Evolutionary conservation across 306 rosid genomes (phyloP), one percentile per base, ranked within the genome.

Genomic region (Betula pendula): DNA sequence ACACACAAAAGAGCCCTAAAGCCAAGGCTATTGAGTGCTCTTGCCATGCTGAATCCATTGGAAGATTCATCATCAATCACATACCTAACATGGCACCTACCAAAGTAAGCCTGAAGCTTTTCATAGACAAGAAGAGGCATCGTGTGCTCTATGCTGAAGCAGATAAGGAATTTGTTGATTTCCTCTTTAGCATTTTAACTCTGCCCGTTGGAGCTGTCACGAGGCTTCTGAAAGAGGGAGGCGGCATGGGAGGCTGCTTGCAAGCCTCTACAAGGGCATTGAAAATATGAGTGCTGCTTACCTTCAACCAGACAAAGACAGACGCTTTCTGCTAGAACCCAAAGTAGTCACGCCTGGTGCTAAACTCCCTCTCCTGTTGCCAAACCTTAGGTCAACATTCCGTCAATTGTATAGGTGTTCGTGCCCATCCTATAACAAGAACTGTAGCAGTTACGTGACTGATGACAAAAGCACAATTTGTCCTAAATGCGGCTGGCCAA

Each of bases 61-160:
- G 42, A 5, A 38, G 42, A 38, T 38, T 38, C 42, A 38, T 38
- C 6, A 38, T 38, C 42, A 38, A 5, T 38, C 33, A 38, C 42
- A 38, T 6, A 38, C 42, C 42, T 1, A 60, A 60, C 11, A 74
- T 60, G 60, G 68, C 33, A 2, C 5, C 5, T 10, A 20, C 66
- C 14, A 75, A 33, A 8, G 5, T 53, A 17, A 71, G 47, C 10
- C 29, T 74, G 71, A 78, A 69, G 25, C 80, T 80, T 19, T 63
- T 80, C 0, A 44, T 80, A 5, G 80, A 84, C 62, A 29, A 48
- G 1, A 48, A 50, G 7, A n/a, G 13, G 0, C 42, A 59, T 0
- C 72, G 38, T 29, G 79, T 84, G 20, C 60, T 76, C 0, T 72
- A 35, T 22, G 84, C 80, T 1, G 82, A 59, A 59, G 67, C 35